Evolutionary conservation across 176 grass and related monocot species (phyloP).

Genomic region (Carex myosuroides): DNA sequence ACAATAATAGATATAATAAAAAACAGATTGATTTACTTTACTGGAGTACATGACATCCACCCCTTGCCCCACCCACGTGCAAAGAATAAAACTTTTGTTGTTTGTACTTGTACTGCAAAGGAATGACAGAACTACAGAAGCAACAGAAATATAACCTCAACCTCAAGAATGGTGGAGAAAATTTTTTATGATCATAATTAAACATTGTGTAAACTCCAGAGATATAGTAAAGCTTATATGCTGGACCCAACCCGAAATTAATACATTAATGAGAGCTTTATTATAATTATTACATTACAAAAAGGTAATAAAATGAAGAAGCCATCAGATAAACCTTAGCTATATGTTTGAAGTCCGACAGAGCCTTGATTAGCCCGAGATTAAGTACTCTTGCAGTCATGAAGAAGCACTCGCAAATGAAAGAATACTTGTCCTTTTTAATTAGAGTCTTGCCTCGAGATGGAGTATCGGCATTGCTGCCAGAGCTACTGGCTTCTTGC

Average conservation of each 20-base stretch:
- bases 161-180: background rate
- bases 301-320: slow-evolving; percentile 14
- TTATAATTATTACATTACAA: background rate
- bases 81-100: background rate
- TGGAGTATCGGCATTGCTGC: slow-evolving; percentile 24
- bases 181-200: background rate
- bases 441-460: slow-evolving; percentile 29
- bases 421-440: slow-evolving; percentile 82
- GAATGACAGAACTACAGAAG: background rate
- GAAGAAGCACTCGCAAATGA: slow-evolving; percentile 97
- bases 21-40: background rate
- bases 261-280: background rate
- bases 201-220: background rate
- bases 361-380: slow-evolving; percentile 83
- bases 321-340: slow-evolving; percentile 51
- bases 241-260: background rate
- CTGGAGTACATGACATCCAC: background rate
- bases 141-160: background rate
- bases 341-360: slow-evolving; percentile 86
- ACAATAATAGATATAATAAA: background rate
- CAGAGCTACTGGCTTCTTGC: slow-evolving; percentile 61
- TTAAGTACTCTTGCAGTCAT: slow-evolving; percentile 94
- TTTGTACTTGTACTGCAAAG: background rate
- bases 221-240: background rate
- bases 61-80: background rate